A percentile compares a stretch with the other conserved stretches of the same genome.
These are phyloP conservation scores for Fusarium sp. DNA, from an alignment of 2,329 filamentous ascomycete genomes.

Conservation along the genomic window DNA sequence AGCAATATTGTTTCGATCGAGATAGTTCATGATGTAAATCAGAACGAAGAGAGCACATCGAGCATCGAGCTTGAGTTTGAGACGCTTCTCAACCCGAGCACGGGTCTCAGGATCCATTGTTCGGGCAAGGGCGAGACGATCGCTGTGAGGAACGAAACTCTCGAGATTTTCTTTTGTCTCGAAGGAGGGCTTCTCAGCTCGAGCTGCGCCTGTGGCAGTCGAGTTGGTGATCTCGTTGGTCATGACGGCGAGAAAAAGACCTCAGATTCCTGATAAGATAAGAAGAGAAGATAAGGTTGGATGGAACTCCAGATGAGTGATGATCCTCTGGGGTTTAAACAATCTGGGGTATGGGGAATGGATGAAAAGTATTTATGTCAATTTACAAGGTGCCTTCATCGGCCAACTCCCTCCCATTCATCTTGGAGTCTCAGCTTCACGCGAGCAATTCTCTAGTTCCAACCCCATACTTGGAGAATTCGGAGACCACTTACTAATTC, in stretches of 20 bases:
- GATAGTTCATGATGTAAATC: constrained; percentile 80
- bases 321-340: background rate
- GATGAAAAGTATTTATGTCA: constrained; percentile 7
- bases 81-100: constrained; percentile 64
- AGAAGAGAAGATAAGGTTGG: background rate
- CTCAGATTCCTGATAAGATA: background rate
- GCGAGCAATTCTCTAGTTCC: background rate
- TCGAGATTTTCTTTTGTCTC: constrained; percentile 1
- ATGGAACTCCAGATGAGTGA: background rate
- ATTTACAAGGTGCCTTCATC: background rate
- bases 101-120: constrained; percentile 5
- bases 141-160: background rate
- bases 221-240: constrained; percentile 9
- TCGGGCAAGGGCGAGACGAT: background rate
- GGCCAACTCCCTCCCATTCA: background rate
- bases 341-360: constrained; percentile 18
- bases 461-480: background rate
- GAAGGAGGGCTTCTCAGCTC: background rate
- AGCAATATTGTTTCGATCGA: constrained; percentile 74
- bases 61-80: constrained; percentile 77
- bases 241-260: background rate
- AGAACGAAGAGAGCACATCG: constrained; percentile 74
- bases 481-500: background rate
- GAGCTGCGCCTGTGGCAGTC: background rate
- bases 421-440: background rate